A percentile compares a stretch with the other conserved stretches of the same genome.
Evolutionary conservation across 1,139 yeast genomes (phyloP).

Genomic region (Pichia sp.): DNA sequence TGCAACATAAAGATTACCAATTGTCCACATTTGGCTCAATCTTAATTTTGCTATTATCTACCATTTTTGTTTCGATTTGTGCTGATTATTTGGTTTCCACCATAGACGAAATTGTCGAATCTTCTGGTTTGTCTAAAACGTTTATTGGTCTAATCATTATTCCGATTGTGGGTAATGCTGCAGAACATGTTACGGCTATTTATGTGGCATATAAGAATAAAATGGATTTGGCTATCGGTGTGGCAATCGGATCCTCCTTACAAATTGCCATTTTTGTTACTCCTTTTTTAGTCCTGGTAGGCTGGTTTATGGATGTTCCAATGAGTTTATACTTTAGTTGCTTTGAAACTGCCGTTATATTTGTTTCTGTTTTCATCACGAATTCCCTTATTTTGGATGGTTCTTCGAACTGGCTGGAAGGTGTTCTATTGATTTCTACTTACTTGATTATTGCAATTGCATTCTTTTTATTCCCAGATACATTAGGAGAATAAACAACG

Average conservation of each 20-base stretch:
- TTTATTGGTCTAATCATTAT: constrained; percentile 89
- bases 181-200: constrained; percentile 96
- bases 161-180: constrained; percentile 97
- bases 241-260: constrained; percentile 93
- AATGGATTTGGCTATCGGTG: constrained; percentile 96
- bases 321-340: constrained; percentile 90
- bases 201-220: constrained; percentile 92
- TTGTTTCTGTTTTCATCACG: constrained; percentile 79
- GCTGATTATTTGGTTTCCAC: constrained; percentile 93
- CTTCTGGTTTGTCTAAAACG: constrained; percentile 85
- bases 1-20: constrained; percentile 22
- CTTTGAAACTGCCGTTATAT: constrained; percentile 86
- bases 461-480: constrained; percentile 72
- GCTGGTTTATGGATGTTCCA: constrained; percentile 86
- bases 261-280: constrained; percentile 94
- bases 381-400: constrained; percentile 89
- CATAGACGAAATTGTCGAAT: constrained; percentile 78
- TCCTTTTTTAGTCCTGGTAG: constrained; percentile 87
- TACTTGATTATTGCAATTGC: constrained; percentile 84
- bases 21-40: constrained; percentile 38
- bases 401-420: constrained; percentile 95
- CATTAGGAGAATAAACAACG: constrained; percentile 13
- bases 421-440: constrained; percentile 82
- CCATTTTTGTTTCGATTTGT: constrained; percentile 79
- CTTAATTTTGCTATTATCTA: constrained; percentile 47